Base-by-base conservation (phyloP, 2,329 filamentous ascomycete genomes). In the Fusarium guadeloupense region DNA sequence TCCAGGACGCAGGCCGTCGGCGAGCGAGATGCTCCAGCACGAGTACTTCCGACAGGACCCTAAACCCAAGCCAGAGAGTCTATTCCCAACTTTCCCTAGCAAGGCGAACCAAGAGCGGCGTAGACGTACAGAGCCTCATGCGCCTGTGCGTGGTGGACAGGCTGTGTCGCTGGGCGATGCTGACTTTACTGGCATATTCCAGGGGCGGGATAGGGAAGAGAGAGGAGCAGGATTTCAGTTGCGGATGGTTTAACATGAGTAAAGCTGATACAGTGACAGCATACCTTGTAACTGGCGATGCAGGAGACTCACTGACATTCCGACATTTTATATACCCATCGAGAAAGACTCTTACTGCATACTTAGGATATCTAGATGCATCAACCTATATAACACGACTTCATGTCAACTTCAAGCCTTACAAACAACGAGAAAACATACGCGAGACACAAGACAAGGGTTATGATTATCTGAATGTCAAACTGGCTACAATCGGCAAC, bases 41-140 rank as follows among this genome's bases (percentile, higher is more conserved):
- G 81, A 87, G 30, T 99, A 96, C 75, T 99, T 99, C 75, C 81
- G 76, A 16, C 93, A 98, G 77, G 90, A 96, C 67, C 95, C 95
- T 1, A 90, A 90, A 58, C 92, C 93, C 2, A 98, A 98, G 78
- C 88, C 89, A 8, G 90, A 92, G 72, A 90, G 89, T 69, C 89
- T 99, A 88, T 98, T 99, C 72, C 95, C 95, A 3, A 98, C 95
- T 0, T 99, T 98, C 74, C 95, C 95, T 0, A 95, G 91, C 69
- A 97, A 96, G 76, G 95, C 95, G 0, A 92, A 93, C 2, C 90
- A 95, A 80, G 95, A 99, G 80, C 89, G 88, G 71, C 81, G 93
- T 67, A 81, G 91, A 62, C 81, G 85, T 31, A 81, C 85, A 56
- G 86, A 88, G 57, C 95, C 95, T 1, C 89, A 93, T 74, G 95